Base-by-base conservation (phyloP, 2,329 filamentous ascomycete genomes). In the Aplosporella prunicola region DNA sequence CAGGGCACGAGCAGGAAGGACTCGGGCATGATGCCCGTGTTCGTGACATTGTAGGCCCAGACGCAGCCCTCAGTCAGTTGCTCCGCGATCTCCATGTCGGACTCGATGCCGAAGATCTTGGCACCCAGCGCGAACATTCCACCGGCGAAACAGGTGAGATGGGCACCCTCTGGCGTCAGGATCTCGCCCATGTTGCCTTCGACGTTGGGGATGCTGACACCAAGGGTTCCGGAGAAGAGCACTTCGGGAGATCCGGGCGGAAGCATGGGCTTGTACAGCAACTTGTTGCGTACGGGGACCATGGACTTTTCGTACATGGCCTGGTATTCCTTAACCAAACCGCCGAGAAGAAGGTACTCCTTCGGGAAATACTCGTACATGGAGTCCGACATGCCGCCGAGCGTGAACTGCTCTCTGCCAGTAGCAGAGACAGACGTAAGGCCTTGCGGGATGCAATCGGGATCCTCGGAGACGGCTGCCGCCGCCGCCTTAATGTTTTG, bases 41-140 rank as follows among this genome's bases (percentile, higher is more conserved):
- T 64, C 43, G 71, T 74, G 13, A 64, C 61, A 23, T 68, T 61
- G 52, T 82, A 82, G 0, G 68, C 67, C 63, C 74, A 81, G 9
- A 79, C 64, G 47, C 78, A 82, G 3, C 76, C 78, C 35, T 76
- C 66, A 1, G 76, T 73, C 2, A 82, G 61, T 47, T 72, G 71
- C 39, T 65, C 63, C 2, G 73, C 78, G 13, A 72, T 62, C 2
- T 68, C 60, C 6, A 81, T 53, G 25, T 80, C 72, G 4, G 70
- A 63, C 0, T 64, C 62, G 1, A 61, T 64, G 30, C 65, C 49
- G 44, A 82, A 73, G 17, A 85, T 62, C 42, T 70, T 74, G 1
- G 80, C 76, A 1, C 73, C 78, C 23, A 87, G 68, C 1, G 67
- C 80, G 30, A 82, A 78, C 65, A 81, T 78, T 8, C 80, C 82